These are phyloP conservation scores for Colletotrichum falcatum DNA, from an alignment of 2,329 filamentous ascomycete genomes.

Conservation along the genomic window DNA sequence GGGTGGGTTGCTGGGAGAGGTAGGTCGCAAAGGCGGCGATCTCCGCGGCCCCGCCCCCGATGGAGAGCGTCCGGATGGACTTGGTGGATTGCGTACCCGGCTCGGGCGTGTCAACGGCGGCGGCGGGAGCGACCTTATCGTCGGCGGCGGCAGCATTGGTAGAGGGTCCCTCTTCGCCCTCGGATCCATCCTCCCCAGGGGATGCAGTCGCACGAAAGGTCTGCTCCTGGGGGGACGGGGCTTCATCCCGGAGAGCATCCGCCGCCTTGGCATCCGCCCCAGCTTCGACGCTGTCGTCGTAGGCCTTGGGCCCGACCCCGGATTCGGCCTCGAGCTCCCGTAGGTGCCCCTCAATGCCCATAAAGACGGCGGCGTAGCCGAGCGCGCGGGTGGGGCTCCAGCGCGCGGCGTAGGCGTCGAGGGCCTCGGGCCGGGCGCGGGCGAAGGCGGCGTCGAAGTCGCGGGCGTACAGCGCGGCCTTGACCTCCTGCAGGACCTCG, in stretches of 20 bases:
- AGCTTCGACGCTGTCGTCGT: not conserved
- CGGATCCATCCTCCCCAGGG: not conserved
- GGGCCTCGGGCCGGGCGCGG: conserved; percentile 60
- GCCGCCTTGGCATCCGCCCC: conserved; percentile 47
- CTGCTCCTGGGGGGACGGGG: conserved; percentile 14
- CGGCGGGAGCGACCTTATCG: not conserved
- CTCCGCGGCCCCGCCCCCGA: conserved; percentile 72
- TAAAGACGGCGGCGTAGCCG: conserved; percentile 76
- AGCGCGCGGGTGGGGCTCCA: conserved; percentile 92
- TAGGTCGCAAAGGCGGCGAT: conserved; percentile 66
- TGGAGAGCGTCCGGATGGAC: conserved; percentile 56
- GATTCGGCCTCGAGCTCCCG: conserved; percentile 44
- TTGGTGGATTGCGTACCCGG: conserved; percentile 18
- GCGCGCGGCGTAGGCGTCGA: conserved; percentile 86
- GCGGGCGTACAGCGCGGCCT: conserved; percentile 85
- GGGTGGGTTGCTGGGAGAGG: conserved; percentile 46
- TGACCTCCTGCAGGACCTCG: conserved; percentile 80
- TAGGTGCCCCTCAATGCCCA: conserved; percentile 52
- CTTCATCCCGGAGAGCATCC: not conserved
- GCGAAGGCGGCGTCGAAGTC: conserved; percentile 88
- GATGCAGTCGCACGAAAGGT: not conserved
- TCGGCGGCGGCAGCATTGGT: not conserved
- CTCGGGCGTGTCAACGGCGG: not conserved
- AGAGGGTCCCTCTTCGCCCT: not conserved
- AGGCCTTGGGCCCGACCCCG: not conserved